These are phyloP conservation scores for Kodamaea arcana DNA, from an alignment of 1,139 yeast genomes.

Conservation along the genomic window DNA sequence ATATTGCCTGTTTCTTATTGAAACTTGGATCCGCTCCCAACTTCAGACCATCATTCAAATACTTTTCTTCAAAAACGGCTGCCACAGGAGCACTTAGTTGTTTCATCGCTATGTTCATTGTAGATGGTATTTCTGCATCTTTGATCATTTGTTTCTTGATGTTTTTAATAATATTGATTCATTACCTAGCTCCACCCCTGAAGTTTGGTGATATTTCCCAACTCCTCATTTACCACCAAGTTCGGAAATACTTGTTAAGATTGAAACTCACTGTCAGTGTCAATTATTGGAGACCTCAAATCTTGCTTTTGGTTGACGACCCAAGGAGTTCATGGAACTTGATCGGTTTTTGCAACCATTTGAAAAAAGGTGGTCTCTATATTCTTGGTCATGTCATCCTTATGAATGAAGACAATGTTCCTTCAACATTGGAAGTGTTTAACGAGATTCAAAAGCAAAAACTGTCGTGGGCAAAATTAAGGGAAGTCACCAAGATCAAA, in stretches of 20 bases:
- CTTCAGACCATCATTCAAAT: constrained; percentile 89
- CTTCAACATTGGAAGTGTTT: constrained; percentile 28
- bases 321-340: constrained; percentile 90
- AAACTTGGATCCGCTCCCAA: constrained; percentile 93
- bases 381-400: constrained; percentile 88
- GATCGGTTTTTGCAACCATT: constrained; percentile 88
- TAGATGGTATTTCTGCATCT: constrained; percentile 86
- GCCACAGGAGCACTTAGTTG: constrained; percentile 67
- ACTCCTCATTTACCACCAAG: constrained; percentile 90
- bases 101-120: constrained; percentile 84
- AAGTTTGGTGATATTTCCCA: constrained; percentile 98
- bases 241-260: constrained; percentile 78
- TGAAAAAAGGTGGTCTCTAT: constrained; percentile 92
- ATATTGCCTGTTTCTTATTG: constrained; percentile 84
- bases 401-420: constrained; percentile 35
- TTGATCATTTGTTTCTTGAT: constrained; percentile 64
- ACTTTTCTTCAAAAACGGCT: constrained; percentile 81
- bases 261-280: constrained; percentile 83
- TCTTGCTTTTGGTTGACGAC: constrained; percentile 78
- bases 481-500: constrained; percentile 74
- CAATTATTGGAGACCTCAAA: constrained; percentile 97
- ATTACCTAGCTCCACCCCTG: constrained; percentile 88
- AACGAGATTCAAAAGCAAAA: constrained; percentile 69
- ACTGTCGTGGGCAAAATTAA: constrained; percentile 75
- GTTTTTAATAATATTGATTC: constrained; percentile 70